Base-by-base conservation (phyloP, 257 asterid species). In the Nicotiana undulata region DNA sequence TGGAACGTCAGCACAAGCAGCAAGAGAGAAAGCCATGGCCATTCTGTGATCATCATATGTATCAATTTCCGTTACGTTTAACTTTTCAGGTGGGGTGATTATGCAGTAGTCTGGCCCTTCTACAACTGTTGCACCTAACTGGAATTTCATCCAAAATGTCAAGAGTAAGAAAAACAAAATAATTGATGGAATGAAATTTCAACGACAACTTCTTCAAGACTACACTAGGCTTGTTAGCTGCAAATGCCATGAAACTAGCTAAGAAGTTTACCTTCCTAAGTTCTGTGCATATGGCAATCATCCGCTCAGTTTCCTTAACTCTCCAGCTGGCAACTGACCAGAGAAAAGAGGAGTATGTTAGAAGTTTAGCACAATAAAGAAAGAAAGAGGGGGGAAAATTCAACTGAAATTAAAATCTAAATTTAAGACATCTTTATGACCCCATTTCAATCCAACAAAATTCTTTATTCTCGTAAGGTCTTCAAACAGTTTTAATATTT, bases 21-120 rank as follows among this genome's bases (percentile, higher is more conserved):
- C 98, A 6, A 96, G 98, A 61, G 99, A 96, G 80, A 96, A 94
- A 49, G 98, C 98, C 99, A 96, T 96, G 34, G 98, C 99, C 99
- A 94, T 96, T 82, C 98, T 81, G 82, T 96, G 99, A 84, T 96
- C 99, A 46, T 96, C 98, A 28, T 93, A 96, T 3, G 98, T 96
- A 82, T 96, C 98, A 4, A 96, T 96, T 34, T 96, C 93, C 20
- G 99, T 81, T 76, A 87, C 86, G 3, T 89, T 95, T 81, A 95
- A 6, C 82, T 96, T 92, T 90, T 96, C 98, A 0, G 98, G 98
- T 34, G 99, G 99, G 44, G 97, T 96, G 59, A 96, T 96, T 63
- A 96, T 76, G 82, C 99, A 93, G 89, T 91, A 96, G 79, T 94
- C 98, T 9, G 98, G 84, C 11, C 99, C 99, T 90, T 94, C 99